Base-by-base conservation (phyloP, 2,329 filamentous ascomycete species). In the Aspergillus fischeri region DNA sequence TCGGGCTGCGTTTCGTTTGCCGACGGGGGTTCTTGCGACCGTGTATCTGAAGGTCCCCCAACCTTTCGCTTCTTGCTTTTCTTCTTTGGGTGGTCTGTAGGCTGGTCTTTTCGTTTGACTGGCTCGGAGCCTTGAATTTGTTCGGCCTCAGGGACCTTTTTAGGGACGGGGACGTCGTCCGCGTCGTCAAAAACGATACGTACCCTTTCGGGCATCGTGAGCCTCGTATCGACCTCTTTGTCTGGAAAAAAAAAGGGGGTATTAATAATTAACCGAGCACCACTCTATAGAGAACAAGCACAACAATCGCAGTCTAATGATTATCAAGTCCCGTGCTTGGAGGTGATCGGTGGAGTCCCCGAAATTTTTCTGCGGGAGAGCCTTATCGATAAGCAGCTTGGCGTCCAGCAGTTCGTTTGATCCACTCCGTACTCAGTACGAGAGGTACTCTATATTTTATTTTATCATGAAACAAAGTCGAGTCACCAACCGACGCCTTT, bases 201-300 rank as follows among this genome's bases (percentile, higher is more conserved):
- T 10, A 77, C 69, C 61, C 73, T 71, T 65, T 78, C 75, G 28
- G 76, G 75, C 77, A 79, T 79, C 29, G 49, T 70, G 63, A 14
- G 32, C 14, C 32, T 38, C 32, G 32, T 38, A 38, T 38, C 14
- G 14, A 38, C 14, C 32, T 38, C 32, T 17, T 38, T 38, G 4
- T 17, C 32, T 38, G 14, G 14, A 38, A 17, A 14, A 5, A 7
- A 17, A 35, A 7, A 17, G n/a, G n/a, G n/a, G n/a, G n/a, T 7
- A 17, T 38, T 38, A 38, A 38, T 7, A 14, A 17, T 38, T 38
- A 38, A 38, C 6, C 3, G 32, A 38, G 32, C 8, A 29, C 28
- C 28, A 4, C 9, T 29, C 28, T 29, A 38, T 38, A 6, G 14
- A 6, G 32, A 38, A 17, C 14, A 38, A 21, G 41, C 41, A 21